Conservation (phyloP, 2,329 filamentous ascomycete species). For the Fusarium nurragi region DNA sequence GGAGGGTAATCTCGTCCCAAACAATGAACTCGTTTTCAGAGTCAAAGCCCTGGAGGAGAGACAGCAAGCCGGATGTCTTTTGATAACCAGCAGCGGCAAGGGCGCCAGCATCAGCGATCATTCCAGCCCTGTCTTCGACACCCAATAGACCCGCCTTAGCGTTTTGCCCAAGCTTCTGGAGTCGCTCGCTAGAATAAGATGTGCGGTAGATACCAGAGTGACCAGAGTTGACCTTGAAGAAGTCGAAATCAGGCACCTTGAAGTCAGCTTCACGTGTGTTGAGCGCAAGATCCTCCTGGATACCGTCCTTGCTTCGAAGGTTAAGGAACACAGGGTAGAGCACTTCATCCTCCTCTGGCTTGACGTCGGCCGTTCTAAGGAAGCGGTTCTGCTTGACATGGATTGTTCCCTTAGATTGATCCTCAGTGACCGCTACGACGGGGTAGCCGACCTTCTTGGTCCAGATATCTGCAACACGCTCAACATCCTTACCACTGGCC, state of each 20-base stretch:
- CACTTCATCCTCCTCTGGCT: conserved; percentile 88
- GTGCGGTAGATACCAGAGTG: conserved; percentile 94
- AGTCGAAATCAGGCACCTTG: conserved; percentile 80
- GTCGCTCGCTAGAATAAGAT: conserved; percentile 82
- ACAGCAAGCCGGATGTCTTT: conserved; percentile 89
- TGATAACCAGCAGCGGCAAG: conserved; percentile 91
- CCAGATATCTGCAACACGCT: conserved; percentile 93
- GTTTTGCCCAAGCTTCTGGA: conserved; percentile 87
- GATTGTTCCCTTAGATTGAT: conserved; percentile 73
- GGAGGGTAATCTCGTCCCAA: conserved; percentile 89
- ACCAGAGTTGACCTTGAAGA: conserved; percentile 97
- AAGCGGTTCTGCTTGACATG: conserved; percentile 95
- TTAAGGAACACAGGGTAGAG: conserved; percentile 91
- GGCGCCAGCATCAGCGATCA: conserved; percentile 93
- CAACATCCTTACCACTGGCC: conserved; percentile 90
- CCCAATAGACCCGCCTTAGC: conserved; percentile 76
- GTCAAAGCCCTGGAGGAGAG: conserved; percentile 84
- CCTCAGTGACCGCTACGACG: conserved; percentile 81
- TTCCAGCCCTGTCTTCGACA: conserved; percentile 91
- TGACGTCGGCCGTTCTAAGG: conserved; percentile 89
- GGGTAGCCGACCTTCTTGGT: conserved; percentile 96
- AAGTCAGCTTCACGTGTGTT: conserved; percentile 75
- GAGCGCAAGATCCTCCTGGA: conserved; percentile 77
- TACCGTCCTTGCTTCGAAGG: conserved; percentile 82
- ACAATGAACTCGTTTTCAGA: conserved; percentile 90